Evolutionary conservation across 495 filamentous ascomycete species (phyloP).

Genomic region (Lophium mytilinum): DNA sequence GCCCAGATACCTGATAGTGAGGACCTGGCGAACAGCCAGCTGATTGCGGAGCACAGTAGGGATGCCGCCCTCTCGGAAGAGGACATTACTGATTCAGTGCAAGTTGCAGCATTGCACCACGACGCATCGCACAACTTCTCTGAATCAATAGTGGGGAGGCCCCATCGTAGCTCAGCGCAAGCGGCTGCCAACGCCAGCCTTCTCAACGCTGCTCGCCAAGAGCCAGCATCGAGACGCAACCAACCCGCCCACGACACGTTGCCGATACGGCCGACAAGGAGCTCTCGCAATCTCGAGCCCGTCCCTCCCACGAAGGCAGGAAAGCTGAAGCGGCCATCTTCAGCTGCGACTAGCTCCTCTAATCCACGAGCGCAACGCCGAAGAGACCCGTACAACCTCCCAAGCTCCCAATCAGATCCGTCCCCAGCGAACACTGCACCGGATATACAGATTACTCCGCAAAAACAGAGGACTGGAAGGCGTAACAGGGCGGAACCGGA

Average conservation of each 20-base stretch:
- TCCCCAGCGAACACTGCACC: no score
- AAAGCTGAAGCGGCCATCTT: slow-evolving; percentile 16
- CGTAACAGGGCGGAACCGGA: no score
- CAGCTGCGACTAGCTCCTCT: slow-evolving; percentile 1
- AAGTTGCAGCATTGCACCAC: not conserved
- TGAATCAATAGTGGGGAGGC: no score
- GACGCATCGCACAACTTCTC: no score
- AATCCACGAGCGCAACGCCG: not conserved
- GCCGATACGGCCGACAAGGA: no score
- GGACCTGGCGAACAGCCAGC: not conserved
- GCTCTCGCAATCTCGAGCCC: no score
- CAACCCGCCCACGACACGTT: no score
- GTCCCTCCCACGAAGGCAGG: not conserved
- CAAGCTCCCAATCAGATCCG: not conserved
- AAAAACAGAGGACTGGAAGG: no score
- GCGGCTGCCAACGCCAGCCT: slow-evolving; percentile 3
- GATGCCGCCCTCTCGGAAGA: slow-evolving; percentile 2
- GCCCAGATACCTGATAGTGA: not conserved
- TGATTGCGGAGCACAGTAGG: slow-evolving; percentile 3
- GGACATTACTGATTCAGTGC: not conserved
- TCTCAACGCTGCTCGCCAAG: slow-evolving; percentile 12
- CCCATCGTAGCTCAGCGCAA: no score
- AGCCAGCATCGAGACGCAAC: not conserved
- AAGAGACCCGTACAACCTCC: slow-evolving; percentile 5
- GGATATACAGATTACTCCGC: no score